Evolutionary conservation across 2,329 filamentous ascomycete genomes (phyloP).

Genomic region (Fusarium piperis): DNA sequence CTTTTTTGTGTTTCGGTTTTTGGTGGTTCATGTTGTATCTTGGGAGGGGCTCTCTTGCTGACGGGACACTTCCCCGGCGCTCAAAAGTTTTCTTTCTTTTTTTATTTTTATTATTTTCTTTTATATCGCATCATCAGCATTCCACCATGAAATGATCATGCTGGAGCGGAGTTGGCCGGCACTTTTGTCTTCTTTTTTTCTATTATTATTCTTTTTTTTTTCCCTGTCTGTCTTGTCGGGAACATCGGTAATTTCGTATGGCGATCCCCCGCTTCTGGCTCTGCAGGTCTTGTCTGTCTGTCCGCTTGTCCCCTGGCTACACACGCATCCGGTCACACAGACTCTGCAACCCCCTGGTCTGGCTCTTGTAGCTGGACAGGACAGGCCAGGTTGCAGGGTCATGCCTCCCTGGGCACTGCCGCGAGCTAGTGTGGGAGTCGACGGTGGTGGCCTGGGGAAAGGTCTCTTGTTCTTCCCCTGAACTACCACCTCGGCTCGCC

Average conservation of each 20-base stretch:
- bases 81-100: constrained; percentile 35
- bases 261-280: constrained; percentile 5
- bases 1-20: background rate
- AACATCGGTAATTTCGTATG: background rate
- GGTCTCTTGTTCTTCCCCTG: constrained; percentile 7
- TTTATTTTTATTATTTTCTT: background rate
- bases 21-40: constrained; percentile 18
- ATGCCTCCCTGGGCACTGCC: background rate
- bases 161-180: constrained; percentile 31
- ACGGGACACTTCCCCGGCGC: constrained; percentile 31
- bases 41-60: constrained; percentile 9
- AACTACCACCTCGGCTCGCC: background rate
- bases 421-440: constrained; percentile 3
- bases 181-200: background rate
- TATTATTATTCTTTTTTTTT: constrained; percentile 2
- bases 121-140: constrained; percentile 31
- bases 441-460: constrained; percentile 5
- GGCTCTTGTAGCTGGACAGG: background rate
- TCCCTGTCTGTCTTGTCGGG: constrained; percentile 2
- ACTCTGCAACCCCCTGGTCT: constrained; percentile 2
- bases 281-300: background rate
- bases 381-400: background rate
- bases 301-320: background rate
- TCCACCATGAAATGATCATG: constrained; percentile 16
- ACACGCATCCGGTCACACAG: constrained; percentile 4